Base-by-base conservation (phyloP, 768 basidiomycete genomes). In the Mycena leptocephala region DNA sequence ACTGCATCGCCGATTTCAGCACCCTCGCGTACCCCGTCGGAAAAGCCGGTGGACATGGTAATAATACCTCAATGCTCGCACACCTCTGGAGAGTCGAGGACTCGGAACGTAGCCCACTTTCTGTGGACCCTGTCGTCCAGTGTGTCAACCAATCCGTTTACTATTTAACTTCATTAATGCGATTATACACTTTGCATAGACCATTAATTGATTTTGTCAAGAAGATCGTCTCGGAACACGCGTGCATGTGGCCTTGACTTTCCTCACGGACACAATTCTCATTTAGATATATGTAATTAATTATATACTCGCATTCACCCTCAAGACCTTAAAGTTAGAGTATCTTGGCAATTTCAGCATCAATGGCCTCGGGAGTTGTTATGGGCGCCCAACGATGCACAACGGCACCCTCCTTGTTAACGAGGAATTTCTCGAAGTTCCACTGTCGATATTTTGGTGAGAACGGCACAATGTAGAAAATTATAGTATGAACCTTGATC, bases 391-490 rank as follows among this genome's bases (percentile, higher is more conserved):
- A 96, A 70, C 91, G 91, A 79, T 93, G 86, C 28, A 94, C 91
- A 18, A 96, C 94, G 2, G 92, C 90, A 37, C 96, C 95, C 55
- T 95, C 87, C 84, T 92, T 92, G 84, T 96, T 90, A 55, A 97
- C 85, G 72, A 97, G 87, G 88, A 97, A 97, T 83, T 96, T 96
- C 84, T 96, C 95, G 84, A 96, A 96, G 85, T 97, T 97, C 96
- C 96, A 97, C 94, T 95, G 72, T 39, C 53, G 48, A 56, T 9
- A 30, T 10, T 61, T 43, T 9, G 28, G 72, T 67, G 16, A 28
- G 62, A 43, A 33, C 59, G 43, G 26, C 48, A 41, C 39, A 26
- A n/a, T 6, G 1, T 24, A 30, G 58, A 43, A 64, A 64, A n/a
- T n/a, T n/a, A 62, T 63, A 30, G 65, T 3, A 43, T 33, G 16